phyloP scores from a whole-genome alignment of 306 rosid genomes.

The Acmispon strigosus region DNA sequence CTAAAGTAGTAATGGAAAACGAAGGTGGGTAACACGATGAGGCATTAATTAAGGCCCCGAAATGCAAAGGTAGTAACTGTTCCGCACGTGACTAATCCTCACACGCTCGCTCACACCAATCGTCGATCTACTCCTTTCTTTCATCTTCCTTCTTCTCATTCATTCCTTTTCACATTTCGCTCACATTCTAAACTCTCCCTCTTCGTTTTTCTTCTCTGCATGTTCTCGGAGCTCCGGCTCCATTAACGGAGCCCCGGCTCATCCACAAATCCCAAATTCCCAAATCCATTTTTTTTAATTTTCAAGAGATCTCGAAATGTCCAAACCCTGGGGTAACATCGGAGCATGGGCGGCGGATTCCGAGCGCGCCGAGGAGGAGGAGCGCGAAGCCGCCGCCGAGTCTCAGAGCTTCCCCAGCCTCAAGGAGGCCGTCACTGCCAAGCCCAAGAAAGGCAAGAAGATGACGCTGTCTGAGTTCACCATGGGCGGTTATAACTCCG shows the following conservation, averaged over 20 bases:
- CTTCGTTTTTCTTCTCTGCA: slow-evolving; percentile 14
- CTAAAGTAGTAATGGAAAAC: background rate
- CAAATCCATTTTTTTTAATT: background rate
- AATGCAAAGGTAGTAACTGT: slow-evolving; percentile 2
- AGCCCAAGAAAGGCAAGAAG: slow-evolving; percentile 73
- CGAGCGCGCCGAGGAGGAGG: slow-evolving; percentile 89
- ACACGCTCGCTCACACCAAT: background rate
- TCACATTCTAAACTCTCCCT: slow-evolving; percentile 2
- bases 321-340: slow-evolving; percentile 80
- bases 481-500: background rate
- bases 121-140: background rate
- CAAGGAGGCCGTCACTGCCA: slow-evolving; percentile 56
- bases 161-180: background rate
- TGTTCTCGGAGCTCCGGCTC: slow-evolving; percentile 78
- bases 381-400: slow-evolving; percentile 41
- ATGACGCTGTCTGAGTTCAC: slow-evolving; percentile 34
- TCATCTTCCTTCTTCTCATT: background rate
- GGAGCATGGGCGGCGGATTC: slow-evolving; percentile 97
- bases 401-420: slow-evolving; percentile 73
- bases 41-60: background rate
- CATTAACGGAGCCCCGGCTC: slow-evolving; percentile 66
- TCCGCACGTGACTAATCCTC: slow-evolving; percentile 16
- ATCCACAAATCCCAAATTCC: background rate
- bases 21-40: background rate
- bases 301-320: slow-evolving; percentile 56